Percentiles rank a stretch among this genome's conserved stretches.
Evolutionary conservation across 2,329 filamentous ascomycete genomes (phyloP).

Genomic region (Trichoderma harzianum): DNA sequence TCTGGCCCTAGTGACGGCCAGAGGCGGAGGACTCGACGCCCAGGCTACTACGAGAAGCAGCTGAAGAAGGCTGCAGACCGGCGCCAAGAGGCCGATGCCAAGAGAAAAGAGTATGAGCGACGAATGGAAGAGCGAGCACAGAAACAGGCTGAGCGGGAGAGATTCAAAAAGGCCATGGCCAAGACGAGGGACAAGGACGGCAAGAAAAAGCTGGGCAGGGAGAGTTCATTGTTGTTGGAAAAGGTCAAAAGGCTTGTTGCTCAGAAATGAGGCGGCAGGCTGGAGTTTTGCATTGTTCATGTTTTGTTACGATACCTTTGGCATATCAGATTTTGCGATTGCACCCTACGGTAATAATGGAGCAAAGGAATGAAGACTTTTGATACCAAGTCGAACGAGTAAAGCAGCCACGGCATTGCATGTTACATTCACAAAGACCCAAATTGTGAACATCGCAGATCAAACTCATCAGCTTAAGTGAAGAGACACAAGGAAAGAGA

Average conservation of each 20-base stretch:
- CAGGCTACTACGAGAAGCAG: constrained; percentile 65
- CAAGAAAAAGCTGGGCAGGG: constrained; percentile 74
- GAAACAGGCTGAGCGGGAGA: constrained; percentile 61
- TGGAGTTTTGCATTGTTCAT: not conserved
- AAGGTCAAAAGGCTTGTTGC: constrained; percentile 72
- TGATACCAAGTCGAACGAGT: not conserved
- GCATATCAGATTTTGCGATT: not conserved
- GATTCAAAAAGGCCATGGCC: constrained; percentile 65
- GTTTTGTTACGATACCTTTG: constrained; percentile 12
- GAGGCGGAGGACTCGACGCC: constrained; percentile 38
- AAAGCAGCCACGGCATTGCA: not conserved
- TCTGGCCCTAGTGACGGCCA: constrained; percentile 30
- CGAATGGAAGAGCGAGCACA: constrained; percentile 62
- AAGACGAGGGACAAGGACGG: constrained; percentile 73
- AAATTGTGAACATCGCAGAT: not conserved
- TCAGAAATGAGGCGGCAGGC: constrained; percentile 25
- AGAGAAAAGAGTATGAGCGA: constrained; percentile 40
- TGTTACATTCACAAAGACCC: no score
- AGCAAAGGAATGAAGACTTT: not conserved
- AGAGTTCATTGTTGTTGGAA: constrained; percentile 73
- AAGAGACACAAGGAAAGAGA: not conserved
- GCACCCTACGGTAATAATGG: not conserved
- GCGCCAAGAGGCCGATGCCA: constrained; percentile 41
- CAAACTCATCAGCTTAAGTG: no score
- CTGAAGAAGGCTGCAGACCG: constrained; percentile 44